Percentiles rank a stretch among this genome's conserved stretches.
phyloP scores from a whole-genome alignment of 371 early-diverging fungal genomes.

The Rhizopus delemar region DNA sequence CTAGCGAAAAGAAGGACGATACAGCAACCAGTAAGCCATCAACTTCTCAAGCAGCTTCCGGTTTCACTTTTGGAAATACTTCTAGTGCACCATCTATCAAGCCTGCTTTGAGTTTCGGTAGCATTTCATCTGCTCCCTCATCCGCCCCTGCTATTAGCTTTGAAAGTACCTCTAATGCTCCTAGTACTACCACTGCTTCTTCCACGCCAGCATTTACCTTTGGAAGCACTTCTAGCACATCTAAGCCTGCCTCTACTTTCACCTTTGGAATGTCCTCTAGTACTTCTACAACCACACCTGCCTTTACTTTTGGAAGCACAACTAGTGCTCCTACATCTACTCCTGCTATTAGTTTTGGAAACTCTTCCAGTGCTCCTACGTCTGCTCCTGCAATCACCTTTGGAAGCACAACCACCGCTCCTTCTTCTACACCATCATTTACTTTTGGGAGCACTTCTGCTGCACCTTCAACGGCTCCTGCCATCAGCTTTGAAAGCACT shows the following conservation, averaged over 20 bases:
- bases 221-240: constrained; percentile 1
- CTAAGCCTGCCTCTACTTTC: not conserved
- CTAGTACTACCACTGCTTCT: not conserved
- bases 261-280: not conserved
- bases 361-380: not conserved
- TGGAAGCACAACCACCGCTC: not conserved
- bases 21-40: not conserved
- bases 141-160: not conserved
- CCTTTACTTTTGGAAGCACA: not conserved
- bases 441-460: not conserved
- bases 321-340: not conserved
- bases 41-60: not conserved
- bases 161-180: not conserved
- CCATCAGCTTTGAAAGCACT: not conserved
- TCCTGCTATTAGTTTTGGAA: constrained; percentile 1
- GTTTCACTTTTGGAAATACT: not conserved
- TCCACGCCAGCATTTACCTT: not conserved
- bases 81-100: not conserved
- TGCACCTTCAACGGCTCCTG: not conserved
- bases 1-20: too few species aligned
- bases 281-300: not conserved
- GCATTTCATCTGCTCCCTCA: not conserved
- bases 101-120: not conserved
- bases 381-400: not conserved
- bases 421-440: not conserved